phyloP scores from a whole-genome alignment of 1,139 yeast species.

The Geotrichum carabidarum region DNA sequence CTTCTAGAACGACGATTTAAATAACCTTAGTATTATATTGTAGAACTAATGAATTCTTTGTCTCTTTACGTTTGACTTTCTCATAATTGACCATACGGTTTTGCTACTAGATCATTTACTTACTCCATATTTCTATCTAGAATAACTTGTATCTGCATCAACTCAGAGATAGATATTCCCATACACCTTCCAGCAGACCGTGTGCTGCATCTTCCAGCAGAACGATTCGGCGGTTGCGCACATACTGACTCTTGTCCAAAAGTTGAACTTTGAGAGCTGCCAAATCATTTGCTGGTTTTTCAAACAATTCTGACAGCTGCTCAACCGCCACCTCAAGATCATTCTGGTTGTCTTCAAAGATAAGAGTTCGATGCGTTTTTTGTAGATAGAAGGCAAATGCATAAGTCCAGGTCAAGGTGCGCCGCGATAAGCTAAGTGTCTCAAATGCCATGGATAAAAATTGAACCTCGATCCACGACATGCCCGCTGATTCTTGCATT shows the following conservation, averaged over 20 bases:
- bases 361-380: slow-evolving; percentile 41
- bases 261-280: slow-evolving; percentile 34
- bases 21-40: slow-evolving; percentile 14
- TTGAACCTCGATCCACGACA: slow-evolving; percentile 89
- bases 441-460: slow-evolving; percentile 70
- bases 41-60: neutral
- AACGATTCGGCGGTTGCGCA: slow-evolving; percentile 34
- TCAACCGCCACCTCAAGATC: slow-evolving; percentile 72
- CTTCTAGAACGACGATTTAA: slow-evolving; percentile 40
- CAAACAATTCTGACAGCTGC: slow-evolving; percentile 65
- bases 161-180: slow-evolving; percentile 28
- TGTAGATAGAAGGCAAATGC: slow-evolving; percentile 70
- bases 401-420: slow-evolving; percentile 85
- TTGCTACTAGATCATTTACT: neutral
- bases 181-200: slow-evolving; percentile 35
- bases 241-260: slow-evolving; percentile 39
- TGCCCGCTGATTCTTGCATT: slow-evolving; percentile 57
- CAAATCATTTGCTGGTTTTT: slow-evolving; percentile 35
- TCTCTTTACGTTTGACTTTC: neutral
- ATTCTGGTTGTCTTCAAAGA: slow-evolving; percentile 73
- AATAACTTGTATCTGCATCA: neutral
- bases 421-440: slow-evolving; percentile 62
- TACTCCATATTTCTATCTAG: neutral
- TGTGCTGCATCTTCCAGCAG: slow-evolving; percentile 37
- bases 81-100: neutral